phyloP scores from a whole-genome alignment of 306 rosid genomes.

The Sesbania bispinosa region DNA sequence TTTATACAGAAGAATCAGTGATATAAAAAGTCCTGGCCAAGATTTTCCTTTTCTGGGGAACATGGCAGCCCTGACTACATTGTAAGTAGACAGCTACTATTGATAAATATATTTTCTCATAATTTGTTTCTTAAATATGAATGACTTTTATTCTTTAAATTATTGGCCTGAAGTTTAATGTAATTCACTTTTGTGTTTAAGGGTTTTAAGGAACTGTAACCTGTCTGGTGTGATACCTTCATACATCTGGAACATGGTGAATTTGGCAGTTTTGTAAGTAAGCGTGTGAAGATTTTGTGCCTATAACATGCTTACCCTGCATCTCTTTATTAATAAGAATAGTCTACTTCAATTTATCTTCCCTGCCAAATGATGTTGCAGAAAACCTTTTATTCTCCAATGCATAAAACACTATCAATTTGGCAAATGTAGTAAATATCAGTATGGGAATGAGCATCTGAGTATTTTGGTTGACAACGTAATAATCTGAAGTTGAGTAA shows the following conservation, averaged over 20 bases:
- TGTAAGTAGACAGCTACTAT: slow-evolving; percentile 43
- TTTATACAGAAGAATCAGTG: slow-evolving; percentile 68
- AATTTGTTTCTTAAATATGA: not conserved
- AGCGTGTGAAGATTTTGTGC: not conserved
- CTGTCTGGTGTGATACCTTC: slow-evolving; percentile 62
- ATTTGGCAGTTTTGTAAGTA: slow-evolving; percentile 50
- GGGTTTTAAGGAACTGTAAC: slow-evolving; percentile 79
- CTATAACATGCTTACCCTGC: not conserved
- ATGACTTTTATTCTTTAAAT: slow-evolving; percentile 1
- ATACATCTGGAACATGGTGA: slow-evolving; percentile 46
- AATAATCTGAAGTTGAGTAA: too few species aligned
- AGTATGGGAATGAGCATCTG: too few species aligned
- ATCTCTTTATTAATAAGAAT: not conserved
- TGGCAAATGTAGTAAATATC: too few species aligned
- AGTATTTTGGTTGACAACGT: too few species aligned
- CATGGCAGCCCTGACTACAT: slow-evolving; percentile 35
- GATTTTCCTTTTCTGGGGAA: slow-evolving; percentile 43
- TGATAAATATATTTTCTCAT: not conserved
- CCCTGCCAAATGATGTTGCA: not conserved
- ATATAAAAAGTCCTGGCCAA: slow-evolving; percentile 55
- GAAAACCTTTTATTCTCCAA: not conserved
- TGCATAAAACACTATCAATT: too few species aligned
- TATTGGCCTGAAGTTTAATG: slow-evolving; percentile 16
- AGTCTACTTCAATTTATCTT: not conserved
- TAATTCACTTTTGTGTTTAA: slow-evolving; percentile 20